Evolutionary conservation across 2,329 filamentous ascomycete genomes (phyloP).

Genomic region (Xylaria digitata): DNA sequence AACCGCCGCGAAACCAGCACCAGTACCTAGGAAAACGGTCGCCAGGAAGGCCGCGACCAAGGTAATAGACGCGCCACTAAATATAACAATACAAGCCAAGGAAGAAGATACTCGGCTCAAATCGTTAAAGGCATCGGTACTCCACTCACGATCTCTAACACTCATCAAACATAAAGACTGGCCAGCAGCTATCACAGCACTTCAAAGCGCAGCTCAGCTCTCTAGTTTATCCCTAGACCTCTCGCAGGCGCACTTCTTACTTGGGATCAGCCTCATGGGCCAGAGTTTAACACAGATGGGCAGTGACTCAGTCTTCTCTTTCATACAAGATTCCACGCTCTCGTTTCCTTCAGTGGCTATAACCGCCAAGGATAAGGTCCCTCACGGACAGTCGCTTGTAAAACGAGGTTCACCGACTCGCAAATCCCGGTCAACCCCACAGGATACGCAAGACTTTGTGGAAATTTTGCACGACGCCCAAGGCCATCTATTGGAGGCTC

Average conservation of each 20-base stretch:
- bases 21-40: constrained; percentile 30
- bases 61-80: constrained; percentile 40
- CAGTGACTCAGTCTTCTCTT: constrained; percentile 85
- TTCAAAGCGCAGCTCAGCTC: constrained; percentile 62
- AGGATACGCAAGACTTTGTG: constrained; percentile 61
- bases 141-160: constrained; percentile 58
- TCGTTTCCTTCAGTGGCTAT: constrained; percentile 78
- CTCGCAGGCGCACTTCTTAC: constrained; percentile 67
- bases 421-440: constrained; percentile 45
- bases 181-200: constrained; percentile 65
- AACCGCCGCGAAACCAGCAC: constrained; percentile 38
- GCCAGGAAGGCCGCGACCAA: constrained; percentile 46
- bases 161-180: constrained; percentile 66
- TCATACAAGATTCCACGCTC: constrained; percentile 91
- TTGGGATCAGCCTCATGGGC: constrained; percentile 74
- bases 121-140: constrained; percentile 54
- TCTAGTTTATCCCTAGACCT: constrained; percentile 56
- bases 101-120: constrained; percentile 52
- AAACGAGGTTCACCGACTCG: constrained; percentile 53
- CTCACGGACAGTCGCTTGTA: constrained; percentile 51
- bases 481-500: constrained; percentile 72
- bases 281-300: constrained; percentile 79
- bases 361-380: constrained; percentile 53
- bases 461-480: constrained; percentile 73
- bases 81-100: constrained; percentile 30